Conservation (phyloP, 768 basidiomycete genomes). For the Termitomyces sp. region DNA sequence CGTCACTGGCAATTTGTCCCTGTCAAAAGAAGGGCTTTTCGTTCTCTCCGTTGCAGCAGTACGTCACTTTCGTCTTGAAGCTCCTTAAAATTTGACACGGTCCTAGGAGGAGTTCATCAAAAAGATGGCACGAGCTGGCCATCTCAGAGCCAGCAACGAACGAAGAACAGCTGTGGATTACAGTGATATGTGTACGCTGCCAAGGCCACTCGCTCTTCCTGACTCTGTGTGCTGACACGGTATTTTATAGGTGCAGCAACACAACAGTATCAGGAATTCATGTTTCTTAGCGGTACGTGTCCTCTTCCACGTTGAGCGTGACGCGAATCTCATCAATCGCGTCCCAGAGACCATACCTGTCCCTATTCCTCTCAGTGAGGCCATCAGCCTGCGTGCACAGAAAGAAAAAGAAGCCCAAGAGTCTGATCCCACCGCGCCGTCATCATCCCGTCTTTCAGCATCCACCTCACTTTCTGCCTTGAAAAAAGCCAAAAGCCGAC, state of each 20-base stretch:
- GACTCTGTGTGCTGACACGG: constrained; percentile 5
- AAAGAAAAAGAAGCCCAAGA: constrained; percentile 54
- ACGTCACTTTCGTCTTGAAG: constrained; percentile 13
- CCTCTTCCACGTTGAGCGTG: background rate
- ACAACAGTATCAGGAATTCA: constrained; percentile 60
- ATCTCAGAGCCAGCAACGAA: constrained; percentile 55
- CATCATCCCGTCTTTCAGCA: constrained; percentile 13
- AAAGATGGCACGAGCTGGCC: constrained; percentile 63
- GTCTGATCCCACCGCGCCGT: constrained; percentile 43
- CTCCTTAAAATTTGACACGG: constrained; percentile 2
- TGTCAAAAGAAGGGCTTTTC: constrained; percentile 75
- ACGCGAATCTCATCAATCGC: constrained; percentile 4
- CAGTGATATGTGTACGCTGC: constrained; percentile 64
- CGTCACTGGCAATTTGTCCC: constrained; percentile 52
- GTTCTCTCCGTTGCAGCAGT: constrained; percentile 76
- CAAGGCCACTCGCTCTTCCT: background rate
- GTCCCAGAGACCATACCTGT: constrained; percentile 59
- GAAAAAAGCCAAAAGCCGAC: constrained; percentile 21
- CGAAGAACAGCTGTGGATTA: constrained; percentile 59
- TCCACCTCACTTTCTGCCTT: constrained; percentile 17
- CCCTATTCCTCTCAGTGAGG: constrained; percentile 53
- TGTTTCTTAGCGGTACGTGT: constrained; percentile 58
- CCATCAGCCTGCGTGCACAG: constrained; percentile 47
- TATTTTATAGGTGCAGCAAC: constrained; percentile 45
- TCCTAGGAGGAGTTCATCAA: constrained; percentile 82